Percentiles rank a stretch among this genome's conserved stretches.
Conservation (phyloP, 2,329 filamentous ascomycete genomes). For the Ceratocystis cubensis region DNA sequence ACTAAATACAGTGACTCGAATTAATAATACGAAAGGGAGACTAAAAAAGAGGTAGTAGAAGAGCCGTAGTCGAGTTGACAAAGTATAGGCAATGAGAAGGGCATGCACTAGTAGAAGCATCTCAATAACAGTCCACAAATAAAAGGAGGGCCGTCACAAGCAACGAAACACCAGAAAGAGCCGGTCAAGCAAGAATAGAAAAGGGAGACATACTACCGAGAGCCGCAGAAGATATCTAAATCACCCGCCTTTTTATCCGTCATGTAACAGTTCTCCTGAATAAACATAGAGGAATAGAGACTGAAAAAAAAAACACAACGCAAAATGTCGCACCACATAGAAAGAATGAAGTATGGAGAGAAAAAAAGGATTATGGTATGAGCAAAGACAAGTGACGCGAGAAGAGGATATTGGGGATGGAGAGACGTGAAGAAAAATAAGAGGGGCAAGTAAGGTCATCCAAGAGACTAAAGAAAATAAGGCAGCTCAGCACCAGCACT, state of each 20-base stretch:
- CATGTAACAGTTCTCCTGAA: conserved; percentile 24
- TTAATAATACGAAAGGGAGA: background rate
- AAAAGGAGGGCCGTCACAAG: conserved; percentile 17
- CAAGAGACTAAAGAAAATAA: conserved; percentile 19
- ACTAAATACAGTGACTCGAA: background rate
- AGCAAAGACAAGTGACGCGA: conserved; percentile 20
- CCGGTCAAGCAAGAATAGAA: background rate
- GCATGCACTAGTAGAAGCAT: conserved; percentile 4
- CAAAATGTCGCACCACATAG: conserved; percentile 11
- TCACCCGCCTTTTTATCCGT: conserved; percentile 26
- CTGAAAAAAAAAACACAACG: conserved; percentile 14
- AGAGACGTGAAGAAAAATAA: conserved; percentile 13
- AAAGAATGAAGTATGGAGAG: conserved; percentile 7
- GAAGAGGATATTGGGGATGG: conserved; percentile 10
- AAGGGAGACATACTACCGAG: conserved; percentile 4
- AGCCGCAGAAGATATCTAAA: conserved; percentile 32
- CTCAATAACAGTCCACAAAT: conserved; percentile 8
- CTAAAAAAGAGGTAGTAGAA: background rate
- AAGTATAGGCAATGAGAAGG: background rate
- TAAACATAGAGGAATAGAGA: conserved; percentile 21
- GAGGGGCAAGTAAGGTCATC: conserved; percentile 17
- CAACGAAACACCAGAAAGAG: conserved; percentile 18
- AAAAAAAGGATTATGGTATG: conserved; percentile 22
- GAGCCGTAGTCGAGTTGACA: background rate
- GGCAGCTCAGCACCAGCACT: conserved; percentile 6